Conservation (phyloP, 2,329 filamentous ascomycete genomes). For the Colletotrichum graminicola region DNA sequence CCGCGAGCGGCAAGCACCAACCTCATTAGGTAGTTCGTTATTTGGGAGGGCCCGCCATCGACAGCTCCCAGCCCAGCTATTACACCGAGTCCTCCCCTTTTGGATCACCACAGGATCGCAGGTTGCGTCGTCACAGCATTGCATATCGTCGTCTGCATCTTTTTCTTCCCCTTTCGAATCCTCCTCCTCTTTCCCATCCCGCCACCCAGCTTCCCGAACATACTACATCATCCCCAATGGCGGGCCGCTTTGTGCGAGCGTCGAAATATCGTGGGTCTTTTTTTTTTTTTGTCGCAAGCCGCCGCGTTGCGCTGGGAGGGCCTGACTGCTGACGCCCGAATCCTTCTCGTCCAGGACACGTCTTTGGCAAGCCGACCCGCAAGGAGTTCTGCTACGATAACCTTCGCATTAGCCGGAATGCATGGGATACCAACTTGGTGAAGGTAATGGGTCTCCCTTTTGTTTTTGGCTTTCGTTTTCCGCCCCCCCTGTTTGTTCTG, state of each 20-base stretch:
- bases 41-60: constrained; percentile 32
- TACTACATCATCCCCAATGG: constrained; percentile 57
- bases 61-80: constrained; percentile 36
- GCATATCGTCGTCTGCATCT: constrained; percentile 32
- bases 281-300: constrained; percentile 41
- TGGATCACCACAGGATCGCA: constrained; percentile 38
- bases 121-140: constrained; percentile 35
- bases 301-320: constrained; percentile 46
- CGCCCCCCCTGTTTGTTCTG: neutral
- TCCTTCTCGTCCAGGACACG: constrained; percentile 77
- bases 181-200: neutral
- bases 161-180: neutral
- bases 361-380: constrained; percentile 94
- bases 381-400: constrained; percentile 99
- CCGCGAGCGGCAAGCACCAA: constrained; percentile 23
- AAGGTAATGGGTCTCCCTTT: constrained; percentile 73
- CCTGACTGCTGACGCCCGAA: constrained; percentile 44
- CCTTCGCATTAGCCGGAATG: constrained; percentile 95
- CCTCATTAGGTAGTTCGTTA: constrained; percentile 35
- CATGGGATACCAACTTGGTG: constrained; percentile 98
- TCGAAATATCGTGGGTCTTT: constrained; percentile 74
- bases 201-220: constrained; percentile 6
- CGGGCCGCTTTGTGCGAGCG: constrained; percentile 75
- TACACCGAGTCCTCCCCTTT: constrained; percentile 40
- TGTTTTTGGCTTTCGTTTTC: neutral